These are phyloP conservation scores for Malassezia vespertilionis DNA, from an alignment of 1,284 basidiomycete genomes.

Conservation along the genomic window DNA sequence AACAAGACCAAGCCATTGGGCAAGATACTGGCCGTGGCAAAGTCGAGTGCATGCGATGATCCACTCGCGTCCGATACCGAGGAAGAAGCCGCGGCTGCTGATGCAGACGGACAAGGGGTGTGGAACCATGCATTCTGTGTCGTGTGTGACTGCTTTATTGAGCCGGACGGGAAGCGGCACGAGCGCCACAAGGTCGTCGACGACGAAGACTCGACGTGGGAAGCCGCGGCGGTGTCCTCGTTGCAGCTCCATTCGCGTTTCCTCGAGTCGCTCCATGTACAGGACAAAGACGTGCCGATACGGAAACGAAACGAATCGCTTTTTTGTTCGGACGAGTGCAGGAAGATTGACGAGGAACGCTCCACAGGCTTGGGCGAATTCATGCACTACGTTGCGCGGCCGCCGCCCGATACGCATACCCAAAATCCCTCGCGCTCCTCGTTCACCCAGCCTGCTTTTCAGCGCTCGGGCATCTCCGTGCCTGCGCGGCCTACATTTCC, in stretches of 20 bases:
- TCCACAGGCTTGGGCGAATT: constrained; percentile 6
- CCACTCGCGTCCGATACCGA: constrained; percentile 1
- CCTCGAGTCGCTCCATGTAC: no score
- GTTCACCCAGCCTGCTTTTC: no score
- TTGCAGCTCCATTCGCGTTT: background rate
- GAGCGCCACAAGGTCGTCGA: background rate
- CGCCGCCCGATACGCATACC: no score
- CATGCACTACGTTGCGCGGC: constrained; percentile 12
- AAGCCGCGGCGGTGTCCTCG: constrained; percentile 7
- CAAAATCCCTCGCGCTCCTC: no score
- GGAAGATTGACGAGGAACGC: constrained; percentile 6
- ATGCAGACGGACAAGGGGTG: constrained; percentile 14
- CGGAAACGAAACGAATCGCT: background rate
- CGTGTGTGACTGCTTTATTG: constrained; percentile 17
- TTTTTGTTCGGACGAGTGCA: constrained; percentile 12
- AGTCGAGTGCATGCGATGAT: background rate
- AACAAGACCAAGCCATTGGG: no score
- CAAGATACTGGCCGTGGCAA: no score
- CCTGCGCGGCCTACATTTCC: no score
- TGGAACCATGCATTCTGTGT: constrained; percentile 17
- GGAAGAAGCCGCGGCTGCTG: constrained; percentile 2
- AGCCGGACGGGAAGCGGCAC: background rate
- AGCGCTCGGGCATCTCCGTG: no score
- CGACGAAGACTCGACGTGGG: constrained; percentile 6
- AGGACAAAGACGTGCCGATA: background rate